Conservation (phyloP, 768 basidiomycete genomes). For the Lactarius trivialis region DNA sequence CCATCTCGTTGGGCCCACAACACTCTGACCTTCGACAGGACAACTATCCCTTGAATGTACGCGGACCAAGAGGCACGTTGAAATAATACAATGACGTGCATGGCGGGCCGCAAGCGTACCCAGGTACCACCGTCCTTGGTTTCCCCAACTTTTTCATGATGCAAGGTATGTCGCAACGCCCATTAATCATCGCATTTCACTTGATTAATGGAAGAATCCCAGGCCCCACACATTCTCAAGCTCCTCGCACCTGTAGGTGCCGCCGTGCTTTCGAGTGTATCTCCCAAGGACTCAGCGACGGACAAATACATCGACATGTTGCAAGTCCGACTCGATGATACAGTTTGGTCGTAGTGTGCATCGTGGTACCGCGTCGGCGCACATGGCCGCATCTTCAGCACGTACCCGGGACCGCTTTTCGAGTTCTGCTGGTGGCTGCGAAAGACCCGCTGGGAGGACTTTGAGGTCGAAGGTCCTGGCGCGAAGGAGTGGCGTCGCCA, state of each 20-base stretch:
- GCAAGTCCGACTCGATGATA: slow-evolving; percentile 6
- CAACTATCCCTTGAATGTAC: slow-evolving; percentile 9
- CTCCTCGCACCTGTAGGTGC: slow-evolving; percentile 12
- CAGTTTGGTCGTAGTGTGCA: slow-evolving; percentile 14
- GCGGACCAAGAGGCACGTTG: slow-evolving; percentile 30
- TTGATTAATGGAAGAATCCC: slow-evolving; percentile 29
- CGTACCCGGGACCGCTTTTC: slow-evolving; percentile 19
- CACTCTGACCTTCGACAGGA: slow-evolving; percentile 3
- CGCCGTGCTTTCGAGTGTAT: slow-evolving; percentile 5
- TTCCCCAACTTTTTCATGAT: too few species aligned
- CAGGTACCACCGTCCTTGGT: too few species aligned
- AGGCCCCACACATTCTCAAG: slow-evolving; percentile 6
- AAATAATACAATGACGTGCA: slow-evolving; percentile 41
- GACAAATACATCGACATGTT: slow-evolving; percentile 14
- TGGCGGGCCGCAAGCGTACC: too few species aligned
- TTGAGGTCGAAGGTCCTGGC: too few species aligned
- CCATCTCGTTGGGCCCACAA: too few species aligned
- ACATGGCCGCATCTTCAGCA: slow-evolving; percentile 5
- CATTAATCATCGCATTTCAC: too few species aligned
- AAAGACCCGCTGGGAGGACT: too few species aligned
- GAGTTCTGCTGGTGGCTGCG: too few species aligned
- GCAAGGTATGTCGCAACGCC: too few species aligned
- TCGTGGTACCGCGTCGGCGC: slow-evolving; percentile 20
- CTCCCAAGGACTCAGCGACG: slow-evolving; percentile 14
- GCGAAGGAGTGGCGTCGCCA: slow-evolving; percentile 9